These are phyloP conservation scores for Pseudopithomyces chartarum DNA, from an alignment of 2,329 filamentous ascomycete genomes.

Conservation along the genomic window DNA sequence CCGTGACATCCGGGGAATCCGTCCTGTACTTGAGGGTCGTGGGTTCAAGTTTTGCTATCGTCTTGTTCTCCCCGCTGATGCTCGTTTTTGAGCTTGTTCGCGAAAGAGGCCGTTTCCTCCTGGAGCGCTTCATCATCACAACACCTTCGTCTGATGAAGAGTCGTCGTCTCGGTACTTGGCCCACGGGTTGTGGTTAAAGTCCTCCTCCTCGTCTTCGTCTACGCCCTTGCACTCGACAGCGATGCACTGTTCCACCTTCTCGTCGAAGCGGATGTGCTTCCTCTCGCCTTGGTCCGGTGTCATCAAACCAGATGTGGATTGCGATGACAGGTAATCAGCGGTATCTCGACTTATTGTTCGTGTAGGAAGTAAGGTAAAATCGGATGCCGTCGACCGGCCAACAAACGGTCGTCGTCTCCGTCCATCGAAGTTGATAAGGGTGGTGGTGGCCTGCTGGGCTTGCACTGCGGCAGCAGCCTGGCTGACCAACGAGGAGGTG, in stretches of 20 bases:
- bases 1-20: conserved; percentile 71
- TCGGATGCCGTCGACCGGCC: conserved; percentile 68
- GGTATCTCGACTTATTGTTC: conserved; percentile 65
- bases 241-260: conserved; percentile 93
- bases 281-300: conserved; percentile 64
- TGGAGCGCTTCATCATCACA: conserved; percentile 78
- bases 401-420: conserved; percentile 60
- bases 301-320: conserved; percentile 73
- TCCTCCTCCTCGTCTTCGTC: conserved; percentile 68
- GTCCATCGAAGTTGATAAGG: conserved; percentile 48
- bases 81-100: conserved; percentile 61
- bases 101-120: conserved; percentile 55
- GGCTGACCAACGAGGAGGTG: conserved; percentile 84
- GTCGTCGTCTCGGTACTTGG: conserved; percentile 51
- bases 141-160: conserved; percentile 73
- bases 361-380: conserved; percentile 67
- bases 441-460: conserved; percentile 74
- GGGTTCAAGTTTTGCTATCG: conserved; percentile 84
- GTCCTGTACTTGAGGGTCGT: conserved; percentile 85
- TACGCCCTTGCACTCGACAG: conserved; percentile 82
- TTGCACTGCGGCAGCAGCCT: conserved; percentile 84
- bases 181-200: conserved; percentile 48
- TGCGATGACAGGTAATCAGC: conserved; percentile 69
- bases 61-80: conserved; percentile 72
- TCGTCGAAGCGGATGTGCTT: conserved; percentile 97